Conservation (phyloP, 2,329 filamentous ascomycete genomes). For the Thermochaetoides dissita region DNA sequence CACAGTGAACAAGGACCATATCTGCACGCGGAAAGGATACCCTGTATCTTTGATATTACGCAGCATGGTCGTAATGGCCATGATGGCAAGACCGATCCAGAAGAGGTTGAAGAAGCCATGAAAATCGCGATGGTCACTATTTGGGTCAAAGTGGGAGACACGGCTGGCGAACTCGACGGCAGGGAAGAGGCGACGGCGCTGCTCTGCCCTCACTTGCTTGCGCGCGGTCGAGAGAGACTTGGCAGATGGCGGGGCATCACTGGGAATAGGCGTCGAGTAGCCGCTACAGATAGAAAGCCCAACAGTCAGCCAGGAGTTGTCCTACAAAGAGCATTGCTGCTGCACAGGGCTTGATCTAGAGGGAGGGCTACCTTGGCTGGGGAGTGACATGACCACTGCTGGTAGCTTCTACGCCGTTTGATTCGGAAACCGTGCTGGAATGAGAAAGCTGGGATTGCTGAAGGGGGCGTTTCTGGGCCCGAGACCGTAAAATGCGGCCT, state of each 20-base stretch:
- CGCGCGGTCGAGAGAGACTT: conserved; percentile 75
- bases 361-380: conserved; percentile 28
- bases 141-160: conserved; percentile 89
- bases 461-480: too few relatives aligned
- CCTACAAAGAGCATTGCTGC: conserved; percentile 2
- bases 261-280: conserved; percentile 66
- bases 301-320: background rate
- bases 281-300: conserved; percentile 38
- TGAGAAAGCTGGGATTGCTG: conserved; percentile 32
- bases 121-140: conserved; percentile 86
- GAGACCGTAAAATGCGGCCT: too few relatives aligned
- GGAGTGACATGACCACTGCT: conserved; percentile 26
- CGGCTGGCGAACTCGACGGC: conserved; percentile 82
- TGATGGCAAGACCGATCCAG: conserved; percentile 92
- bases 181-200: conserved; percentile 75
- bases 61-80: conserved; percentile 89
- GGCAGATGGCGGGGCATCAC: conserved; percentile 84
- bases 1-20: conserved; percentile 76
- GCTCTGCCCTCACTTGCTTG: conserved; percentile 68
- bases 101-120: conserved; percentile 96
- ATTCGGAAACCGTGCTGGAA: conserved; percentile 25
- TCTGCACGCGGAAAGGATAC: conserved; percentile 67
- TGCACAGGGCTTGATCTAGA: background rate
- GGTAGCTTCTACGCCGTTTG: conserved; percentile 23
- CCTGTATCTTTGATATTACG: conserved; percentile 91